phyloP scores from a whole-genome alignment of 1,284 basidiomycete species.

The Microstroma glucosiphilum region DNA sequence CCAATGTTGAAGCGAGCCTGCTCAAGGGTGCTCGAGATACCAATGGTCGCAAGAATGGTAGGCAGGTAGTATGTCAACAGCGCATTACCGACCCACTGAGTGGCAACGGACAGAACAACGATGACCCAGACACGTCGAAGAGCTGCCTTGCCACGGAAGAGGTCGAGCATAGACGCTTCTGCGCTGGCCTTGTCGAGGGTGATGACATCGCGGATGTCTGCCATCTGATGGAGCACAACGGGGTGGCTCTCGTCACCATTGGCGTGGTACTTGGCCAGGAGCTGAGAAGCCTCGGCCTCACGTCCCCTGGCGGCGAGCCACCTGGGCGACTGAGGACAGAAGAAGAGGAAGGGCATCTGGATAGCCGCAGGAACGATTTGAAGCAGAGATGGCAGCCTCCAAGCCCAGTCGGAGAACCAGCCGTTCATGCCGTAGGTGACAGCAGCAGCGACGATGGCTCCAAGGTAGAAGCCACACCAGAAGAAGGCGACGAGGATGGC shows the following conservation, averaged over 20 bases:
- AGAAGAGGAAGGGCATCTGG: neutral
- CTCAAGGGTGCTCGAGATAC: neutral
- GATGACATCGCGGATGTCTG: neutral
- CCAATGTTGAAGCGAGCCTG: constrained; percentile 3
- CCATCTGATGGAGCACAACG: neutral
- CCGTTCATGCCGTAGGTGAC: neutral
- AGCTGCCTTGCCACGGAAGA: neutral
- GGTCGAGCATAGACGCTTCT: neutral
- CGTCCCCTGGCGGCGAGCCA: neutral
- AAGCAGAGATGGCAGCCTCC: neutral
- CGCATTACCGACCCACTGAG: neutral
- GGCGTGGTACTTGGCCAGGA: neutral
- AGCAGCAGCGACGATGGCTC: neutral
- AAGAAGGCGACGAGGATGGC: constrained; percentile 6
- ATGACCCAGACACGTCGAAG: constrained; percentile 2
- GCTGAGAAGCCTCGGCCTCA: neutral
- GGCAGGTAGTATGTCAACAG: constrained; percentile 5
- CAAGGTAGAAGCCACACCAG: constrained; percentile 4
- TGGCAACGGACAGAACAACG: neutral
- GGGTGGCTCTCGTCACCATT: neutral
- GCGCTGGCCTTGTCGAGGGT: neutral
- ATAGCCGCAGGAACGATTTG: neutral
- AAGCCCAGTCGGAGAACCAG: constrained; percentile 1
- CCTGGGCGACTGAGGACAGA: neutral
- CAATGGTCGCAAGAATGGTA: neutral